phyloP scores from a whole-genome alignment of 2,329 filamentous ascomycete genomes.

The Ophiostoma pallidulum region DNA sequence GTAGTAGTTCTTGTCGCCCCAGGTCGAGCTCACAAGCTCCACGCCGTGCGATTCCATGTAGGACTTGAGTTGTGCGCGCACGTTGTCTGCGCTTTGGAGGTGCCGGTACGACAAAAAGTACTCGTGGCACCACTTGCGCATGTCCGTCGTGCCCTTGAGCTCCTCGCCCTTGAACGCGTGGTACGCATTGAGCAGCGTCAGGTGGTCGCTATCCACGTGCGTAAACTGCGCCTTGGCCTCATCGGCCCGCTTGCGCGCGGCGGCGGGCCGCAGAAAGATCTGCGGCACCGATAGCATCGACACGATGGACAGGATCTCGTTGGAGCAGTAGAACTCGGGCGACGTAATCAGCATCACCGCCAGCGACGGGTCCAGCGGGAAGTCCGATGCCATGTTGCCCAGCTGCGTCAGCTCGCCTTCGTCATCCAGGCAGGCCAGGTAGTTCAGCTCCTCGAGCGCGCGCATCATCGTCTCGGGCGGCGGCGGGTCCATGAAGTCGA shows the following conservation, averaged over 20 bases:
- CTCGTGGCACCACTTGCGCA: conserved; percentile 91
- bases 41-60: conserved; percentile 94
- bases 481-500: conserved; percentile 97
- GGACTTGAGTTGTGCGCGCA: conserved; percentile 80
- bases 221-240: conserved; percentile 95
- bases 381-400: conserved; percentile 82
- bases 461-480: conserved; percentile 98
- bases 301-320: conserved; percentile 93
- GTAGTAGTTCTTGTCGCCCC: conserved; percentile 96
- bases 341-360: conserved; percentile 98
- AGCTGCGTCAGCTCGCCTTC: conserved; percentile 86
- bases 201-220: conserved; percentile 86
- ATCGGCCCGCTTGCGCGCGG: conserved; percentile 80
- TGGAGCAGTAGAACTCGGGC: conserved; percentile 97
- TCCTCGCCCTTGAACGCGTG: conserved; percentile 82
- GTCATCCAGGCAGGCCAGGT: conserved; percentile 90
- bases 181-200: conserved; percentile 95
- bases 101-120: conserved; percentile 89
- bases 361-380: conserved; percentile 85
- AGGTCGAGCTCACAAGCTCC: conserved; percentile 78
- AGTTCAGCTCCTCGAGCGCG: conserved; percentile 94
- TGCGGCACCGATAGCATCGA: conserved; percentile 90
- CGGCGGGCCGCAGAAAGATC: conserved; percentile 80
- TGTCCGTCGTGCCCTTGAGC: conserved; percentile 53
- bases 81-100: conserved; percentile 86